Conservation (phyloP, 2,329 filamentous ascomycete species). For the Ascochyta rabiei region DNA sequence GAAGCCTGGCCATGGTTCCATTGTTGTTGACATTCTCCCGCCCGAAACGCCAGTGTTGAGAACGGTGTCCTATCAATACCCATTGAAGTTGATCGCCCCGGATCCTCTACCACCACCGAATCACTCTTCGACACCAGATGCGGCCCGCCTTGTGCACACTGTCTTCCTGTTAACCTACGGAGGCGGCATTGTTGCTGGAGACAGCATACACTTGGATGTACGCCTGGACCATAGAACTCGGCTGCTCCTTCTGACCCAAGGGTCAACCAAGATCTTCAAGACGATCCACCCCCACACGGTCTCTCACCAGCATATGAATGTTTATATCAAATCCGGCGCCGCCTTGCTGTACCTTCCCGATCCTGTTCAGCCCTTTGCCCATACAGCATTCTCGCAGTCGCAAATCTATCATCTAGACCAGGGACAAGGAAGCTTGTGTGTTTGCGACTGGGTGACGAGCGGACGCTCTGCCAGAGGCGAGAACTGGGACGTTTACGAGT, state of each 20-base stretch:
- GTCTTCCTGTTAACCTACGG: conserved; percentile 94
- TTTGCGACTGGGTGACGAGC: conserved; percentile 93
- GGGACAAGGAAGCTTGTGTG: conserved; percentile 68
- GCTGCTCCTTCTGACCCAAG: conserved; percentile 68
- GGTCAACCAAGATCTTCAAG: conserved; percentile 96
- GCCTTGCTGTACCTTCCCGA: conserved; percentile 77
- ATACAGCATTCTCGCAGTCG: conserved; percentile 81
- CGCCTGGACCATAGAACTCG: conserved; percentile 68
- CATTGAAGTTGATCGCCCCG: conserved; percentile 89
- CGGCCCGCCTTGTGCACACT: conserved; percentile 65
- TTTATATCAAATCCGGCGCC: conserved; percentile 55
- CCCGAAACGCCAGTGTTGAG: conserved; percentile 73
- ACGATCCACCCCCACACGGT: conserved; percentile 59
- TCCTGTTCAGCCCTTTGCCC: conserved; percentile 87
- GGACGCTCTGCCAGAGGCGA: conserved; percentile 85
- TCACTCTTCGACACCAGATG: conserved; percentile 10
- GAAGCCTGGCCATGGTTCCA: conserved; percentile 76
- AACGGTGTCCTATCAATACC: conserved; percentile 86
- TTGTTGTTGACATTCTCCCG: conserved; percentile 75
- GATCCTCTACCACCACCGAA: conserved; percentile 66
- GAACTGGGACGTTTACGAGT: conserved; percentile 81
- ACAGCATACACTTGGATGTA: conserved; percentile 76
- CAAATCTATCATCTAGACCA: conserved; percentile 72
- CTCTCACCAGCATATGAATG: conserved; percentile 57
- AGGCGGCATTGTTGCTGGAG: conserved; percentile 87